Evolutionary conservation across 2,329 filamentous ascomycete genomes (phyloP).

Genomic region (Monosporascus ibericus): DNA sequence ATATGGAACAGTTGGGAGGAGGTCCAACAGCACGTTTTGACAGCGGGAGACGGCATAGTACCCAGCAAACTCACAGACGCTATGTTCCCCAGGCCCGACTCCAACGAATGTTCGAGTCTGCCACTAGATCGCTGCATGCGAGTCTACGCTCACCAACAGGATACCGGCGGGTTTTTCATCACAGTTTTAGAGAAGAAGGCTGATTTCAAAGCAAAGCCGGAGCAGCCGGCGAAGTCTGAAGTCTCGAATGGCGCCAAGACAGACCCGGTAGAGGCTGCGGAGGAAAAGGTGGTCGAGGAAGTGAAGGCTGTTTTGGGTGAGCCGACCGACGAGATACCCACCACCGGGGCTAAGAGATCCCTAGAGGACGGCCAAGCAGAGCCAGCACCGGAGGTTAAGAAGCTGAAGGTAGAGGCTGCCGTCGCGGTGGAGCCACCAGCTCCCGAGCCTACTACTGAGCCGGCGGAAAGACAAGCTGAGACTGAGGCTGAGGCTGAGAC

Average conservation of each 20-base stretch:
- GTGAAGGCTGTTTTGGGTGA: conserved; percentile 24
- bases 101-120: conserved; percentile 51
- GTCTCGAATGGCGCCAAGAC: conserved; percentile 12
- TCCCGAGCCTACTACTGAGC: conserved; percentile 9
- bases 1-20: conserved; percentile 80
- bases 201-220: conserved; percentile 74
- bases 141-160: conserved; percentile 90
- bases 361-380: conserved; percentile 30
- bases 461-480: conserved; percentile 11
- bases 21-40: conserved; percentile 62
- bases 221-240: conserved; percentile 47
- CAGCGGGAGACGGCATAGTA: conserved; percentile 49
- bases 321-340: conserved; percentile 26
- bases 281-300: conserved; percentile 30
- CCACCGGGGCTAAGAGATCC: conserved; percentile 27
- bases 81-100: conserved; percentile 70
- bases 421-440: conserved; percentile 3
- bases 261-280: conserved; percentile 11
- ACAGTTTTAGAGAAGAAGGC: conserved; percentile 86
- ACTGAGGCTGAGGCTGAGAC: conserved; percentile 11
- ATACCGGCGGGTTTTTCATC: conserved; percentile 97
- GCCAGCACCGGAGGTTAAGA: conserved; percentile 38
- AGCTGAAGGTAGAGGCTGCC: conserved; percentile 21
- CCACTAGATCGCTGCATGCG: conserved; percentile 88
- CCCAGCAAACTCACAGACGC: conserved; percentile 66